phyloP scores from a whole-genome alignment of 2,329 filamentous ascomycete genomes.

The Gaeumannomyces tritici region DNA sequence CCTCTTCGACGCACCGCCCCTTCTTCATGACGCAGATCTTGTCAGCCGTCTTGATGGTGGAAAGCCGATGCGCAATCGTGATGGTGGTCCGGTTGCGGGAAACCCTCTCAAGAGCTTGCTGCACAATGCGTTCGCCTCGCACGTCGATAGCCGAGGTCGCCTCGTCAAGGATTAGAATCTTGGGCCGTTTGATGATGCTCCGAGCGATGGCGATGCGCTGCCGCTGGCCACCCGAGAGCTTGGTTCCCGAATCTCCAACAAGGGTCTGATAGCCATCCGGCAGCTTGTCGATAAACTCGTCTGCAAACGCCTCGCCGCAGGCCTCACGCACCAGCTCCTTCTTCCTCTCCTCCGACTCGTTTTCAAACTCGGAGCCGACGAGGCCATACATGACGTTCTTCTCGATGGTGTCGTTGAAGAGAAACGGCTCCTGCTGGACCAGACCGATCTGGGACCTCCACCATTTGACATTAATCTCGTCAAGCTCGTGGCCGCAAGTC shows the following conservation, averaged over 20 bases:
- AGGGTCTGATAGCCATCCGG: conserved; percentile 14
- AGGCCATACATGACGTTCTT: conserved; percentile 42
- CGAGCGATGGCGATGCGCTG: conserved; percentile 66
- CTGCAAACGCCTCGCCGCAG: conserved; percentile 46
- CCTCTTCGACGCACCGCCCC: conserved; percentile 62
- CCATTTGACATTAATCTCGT: conserved; percentile 62
- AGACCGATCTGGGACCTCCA: conserved; percentile 37
- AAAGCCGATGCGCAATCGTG: conserved; percentile 58
- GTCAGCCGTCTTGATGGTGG: conserved; percentile 69
- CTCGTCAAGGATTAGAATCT: conserved; percentile 63
- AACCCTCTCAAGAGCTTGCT: conserved; percentile 45
- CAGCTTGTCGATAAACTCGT: conserved; percentile 41
- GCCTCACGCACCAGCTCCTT: conserved; percentile 38
- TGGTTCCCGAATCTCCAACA: conserved; percentile 17
- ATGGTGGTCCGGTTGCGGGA: conserved; percentile 76
- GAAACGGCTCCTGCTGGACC: conserved; percentile 22
- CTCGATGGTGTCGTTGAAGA: conserved; percentile 32
- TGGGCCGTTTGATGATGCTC: conserved; percentile 56
- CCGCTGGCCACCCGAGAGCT: conserved; percentile 63
- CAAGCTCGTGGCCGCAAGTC: conserved; percentile 59
- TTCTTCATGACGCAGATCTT: conserved; percentile 67
- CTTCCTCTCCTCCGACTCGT: conserved; percentile 26
- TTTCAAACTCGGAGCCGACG: conserved; percentile 15
- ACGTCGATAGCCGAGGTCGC: conserved; percentile 58
- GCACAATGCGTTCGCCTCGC: conserved; percentile 55